Evolutionary conservation across 2,329 filamentous ascomycete species (phyloP).

Genomic region (Aspergillus sclerotialis): DNA sequence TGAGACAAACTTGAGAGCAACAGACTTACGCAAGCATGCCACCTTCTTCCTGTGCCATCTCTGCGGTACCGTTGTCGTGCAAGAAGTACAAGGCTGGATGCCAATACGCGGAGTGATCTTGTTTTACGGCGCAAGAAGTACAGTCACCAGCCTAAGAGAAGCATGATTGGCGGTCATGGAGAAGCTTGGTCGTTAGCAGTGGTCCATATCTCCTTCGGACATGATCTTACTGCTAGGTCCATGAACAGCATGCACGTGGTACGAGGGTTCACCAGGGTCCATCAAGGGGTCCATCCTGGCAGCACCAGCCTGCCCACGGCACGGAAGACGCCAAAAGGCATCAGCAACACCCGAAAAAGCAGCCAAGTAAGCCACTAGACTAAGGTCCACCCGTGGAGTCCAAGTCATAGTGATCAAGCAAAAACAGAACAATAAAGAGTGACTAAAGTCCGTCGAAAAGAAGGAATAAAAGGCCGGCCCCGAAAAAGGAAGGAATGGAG

Average conservation of each 20-base stretch:
- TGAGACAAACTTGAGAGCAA: slow-evolving; percentile 5
- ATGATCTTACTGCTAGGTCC: slow-evolving; percentile 64
- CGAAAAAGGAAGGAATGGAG: slow-evolving; percentile 1
- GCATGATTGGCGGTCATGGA: slow-evolving; percentile 49
- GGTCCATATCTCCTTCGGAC: slow-evolving; percentile 3
- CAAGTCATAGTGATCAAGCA: slow-evolving; percentile 8
- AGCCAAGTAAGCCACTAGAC: slow-evolving; percentile 19
- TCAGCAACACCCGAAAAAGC: slow-evolving; percentile 33
- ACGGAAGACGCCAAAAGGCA: slow-evolving; percentile 89
- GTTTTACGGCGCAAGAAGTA: slow-evolving; percentile 70
- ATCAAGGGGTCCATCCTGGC: slow-evolving; percentile 74
- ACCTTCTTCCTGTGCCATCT: slow-evolving; percentile 66
- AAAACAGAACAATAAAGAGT: slow-evolving; percentile 10
- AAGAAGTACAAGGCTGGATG: slow-evolving; percentile 72
- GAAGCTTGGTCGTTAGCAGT: slow-evolving; percentile 51
- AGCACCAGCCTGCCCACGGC: slow-evolving; percentile 61
- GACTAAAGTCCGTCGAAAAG: slow-evolving; percentile 1
- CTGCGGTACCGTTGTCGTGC: slow-evolving; percentile 58
- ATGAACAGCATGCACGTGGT: slow-evolving; percentile 68
- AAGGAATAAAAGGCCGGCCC: not conserved
- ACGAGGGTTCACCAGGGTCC: slow-evolving; percentile 50
- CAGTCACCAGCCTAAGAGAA: slow-evolving; percentile 58
- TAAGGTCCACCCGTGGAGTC: slow-evolving; percentile 10
- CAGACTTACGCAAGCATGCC: slow-evolving; percentile 74
- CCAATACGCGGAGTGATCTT: slow-evolving; percentile 90